These are phyloP conservation scores for Puccinia brachypodii DNA, from an alignment of 1,284 basidiomycete species.

Conservation along the genomic window DNA sequence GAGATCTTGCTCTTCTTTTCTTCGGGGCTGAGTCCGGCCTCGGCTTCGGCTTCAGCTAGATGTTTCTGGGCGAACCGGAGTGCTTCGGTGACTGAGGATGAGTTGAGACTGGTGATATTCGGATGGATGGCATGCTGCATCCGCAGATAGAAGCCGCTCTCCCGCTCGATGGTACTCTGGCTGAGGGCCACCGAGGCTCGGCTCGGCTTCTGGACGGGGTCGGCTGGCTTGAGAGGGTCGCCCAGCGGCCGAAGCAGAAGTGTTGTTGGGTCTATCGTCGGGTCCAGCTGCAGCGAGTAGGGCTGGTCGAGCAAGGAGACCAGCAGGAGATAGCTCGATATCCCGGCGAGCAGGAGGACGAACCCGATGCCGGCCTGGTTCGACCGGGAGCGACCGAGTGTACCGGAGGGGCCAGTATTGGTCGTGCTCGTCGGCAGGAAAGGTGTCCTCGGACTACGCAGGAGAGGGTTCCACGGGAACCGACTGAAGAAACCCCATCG, in stretches of 20 bases:
- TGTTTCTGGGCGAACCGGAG: not conserved
- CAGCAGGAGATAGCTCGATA: slow-evolving; percentile 9
- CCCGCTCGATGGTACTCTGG: not conserved
- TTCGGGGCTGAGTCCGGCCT: too few relatives aligned
- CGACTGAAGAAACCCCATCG: not conserved
- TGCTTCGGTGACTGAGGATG: not conserved
- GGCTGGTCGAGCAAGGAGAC: slow-evolving; percentile 18
- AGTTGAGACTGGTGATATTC: slow-evolving; percentile 27
- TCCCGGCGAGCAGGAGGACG: not conserved
- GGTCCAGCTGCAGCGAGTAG: slow-evolving; percentile 21
- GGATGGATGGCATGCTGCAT: slow-evolving; percentile 36
- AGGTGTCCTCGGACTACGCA: not conserved
- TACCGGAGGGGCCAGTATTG: not conserved
- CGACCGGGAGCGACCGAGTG: not conserved
- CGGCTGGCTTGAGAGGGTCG: slow-evolving; percentile 1
- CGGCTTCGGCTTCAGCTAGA: not conserved
- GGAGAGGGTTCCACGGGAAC: not conserved
- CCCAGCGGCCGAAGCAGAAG: slow-evolving; percentile 12
- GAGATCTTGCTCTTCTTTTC: too few relatives aligned
- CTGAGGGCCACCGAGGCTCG: not conserved
- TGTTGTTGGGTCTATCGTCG: slow-evolving; percentile 32
- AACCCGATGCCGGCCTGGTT: not conserved
- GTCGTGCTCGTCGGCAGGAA: not conserved
- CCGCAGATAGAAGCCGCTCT: not conserved
- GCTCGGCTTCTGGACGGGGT: not conserved